These are phyloP conservation scores for Mortierella sp. DNA, from an alignment of 371 early-diverging fungal species.

Conservation along the genomic window DNA sequence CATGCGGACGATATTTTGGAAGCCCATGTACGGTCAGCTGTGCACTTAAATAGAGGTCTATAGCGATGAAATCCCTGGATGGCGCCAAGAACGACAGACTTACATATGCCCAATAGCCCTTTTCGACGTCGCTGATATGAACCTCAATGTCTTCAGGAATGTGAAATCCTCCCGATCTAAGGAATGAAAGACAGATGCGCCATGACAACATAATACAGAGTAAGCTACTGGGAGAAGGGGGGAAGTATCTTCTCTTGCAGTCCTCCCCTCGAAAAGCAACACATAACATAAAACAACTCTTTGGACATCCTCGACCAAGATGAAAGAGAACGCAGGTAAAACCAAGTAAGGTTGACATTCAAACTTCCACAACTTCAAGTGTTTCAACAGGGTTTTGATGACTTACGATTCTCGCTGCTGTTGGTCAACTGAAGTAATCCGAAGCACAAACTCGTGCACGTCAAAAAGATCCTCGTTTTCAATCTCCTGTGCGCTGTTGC, in stretches of 20 bases:
- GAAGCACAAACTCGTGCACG: slow-evolving; percentile 69
- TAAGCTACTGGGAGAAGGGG: background rate
- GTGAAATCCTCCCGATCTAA: slow-evolving; percentile 60
- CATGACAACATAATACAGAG: background rate
- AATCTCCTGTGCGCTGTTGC: background rate
- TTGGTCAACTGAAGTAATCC: slow-evolving; percentile 71
- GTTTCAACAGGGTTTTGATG: background rate
- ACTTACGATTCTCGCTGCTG: slow-evolving; percentile 56
- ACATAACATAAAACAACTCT: background rate
- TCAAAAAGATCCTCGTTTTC: slow-evolving; percentile 58
- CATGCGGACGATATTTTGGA: background rate
- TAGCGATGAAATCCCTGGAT: background rate
- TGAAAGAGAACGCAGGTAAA: background rate
- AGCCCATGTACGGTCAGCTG: background rate
- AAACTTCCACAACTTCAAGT: background rate
- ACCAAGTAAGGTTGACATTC: background rate
- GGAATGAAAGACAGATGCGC: background rate
- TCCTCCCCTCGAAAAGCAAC: background rate
- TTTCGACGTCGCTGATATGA: slow-evolving; percentile 66
- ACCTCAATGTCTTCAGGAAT: slow-evolving; percentile 76
- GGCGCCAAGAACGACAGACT: slow-evolving; percentile 8
- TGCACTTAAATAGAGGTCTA: background rate
- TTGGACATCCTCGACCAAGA: slow-evolving; percentile 4
- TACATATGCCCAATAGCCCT: slow-evolving; percentile 71
- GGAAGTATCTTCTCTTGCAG: background rate